Percentiles rank a stretch among this genome's conserved stretches.
Conservation (phyloP, 176 grass and related monocot genomes). For the Elaeis guineensis region DNA sequence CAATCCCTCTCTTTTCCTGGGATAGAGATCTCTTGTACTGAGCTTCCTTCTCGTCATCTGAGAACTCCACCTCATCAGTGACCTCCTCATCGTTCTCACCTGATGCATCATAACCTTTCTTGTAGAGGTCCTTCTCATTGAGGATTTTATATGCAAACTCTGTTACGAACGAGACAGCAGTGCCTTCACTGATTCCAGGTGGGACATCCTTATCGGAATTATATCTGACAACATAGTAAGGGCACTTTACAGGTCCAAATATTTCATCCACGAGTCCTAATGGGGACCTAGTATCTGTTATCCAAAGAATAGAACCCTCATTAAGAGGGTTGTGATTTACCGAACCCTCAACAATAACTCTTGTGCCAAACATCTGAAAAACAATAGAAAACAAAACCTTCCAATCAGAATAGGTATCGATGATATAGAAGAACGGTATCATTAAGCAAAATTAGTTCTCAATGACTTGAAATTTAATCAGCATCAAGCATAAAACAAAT, state of each 20-base stretch:
- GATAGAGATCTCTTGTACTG: constrained; percentile 53
- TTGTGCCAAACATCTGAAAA: constrained; percentile 60
- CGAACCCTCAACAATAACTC: constrained; percentile 82
- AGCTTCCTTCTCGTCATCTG: constrained; percentile 86
- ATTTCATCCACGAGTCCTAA: constrained; percentile 80
- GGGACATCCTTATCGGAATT: constrained; percentile 62
- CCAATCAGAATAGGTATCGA: neutral
- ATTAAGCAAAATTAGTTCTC: too few species aligned
- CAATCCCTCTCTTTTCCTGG: constrained; percentile 39
- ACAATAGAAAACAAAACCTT: neutral
- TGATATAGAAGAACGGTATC: too few species aligned
- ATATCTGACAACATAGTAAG: constrained; percentile 74
- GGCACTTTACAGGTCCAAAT: constrained; percentile 91
- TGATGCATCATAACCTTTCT: constrained; percentile 77
- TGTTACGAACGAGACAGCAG: constrained; percentile 52
- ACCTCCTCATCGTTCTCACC: constrained; percentile 45
- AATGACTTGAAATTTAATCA: too few species aligned
- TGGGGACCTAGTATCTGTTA: constrained; percentile 55
- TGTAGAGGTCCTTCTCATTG: constrained; percentile 59
- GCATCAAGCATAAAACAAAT: too few species aligned
- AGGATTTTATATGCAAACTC: constrained; percentile 79
- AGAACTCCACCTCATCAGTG: constrained; percentile 60
- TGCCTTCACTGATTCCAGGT: constrained; percentile 52
- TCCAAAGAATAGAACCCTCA: constrained; percentile 89
- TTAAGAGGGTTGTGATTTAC: constrained; percentile 70